These are phyloP conservation scores for Helminthosporium solani DNA, from an alignment of 2,329 filamentous ascomycete genomes.

Conservation along the genomic window DNA sequence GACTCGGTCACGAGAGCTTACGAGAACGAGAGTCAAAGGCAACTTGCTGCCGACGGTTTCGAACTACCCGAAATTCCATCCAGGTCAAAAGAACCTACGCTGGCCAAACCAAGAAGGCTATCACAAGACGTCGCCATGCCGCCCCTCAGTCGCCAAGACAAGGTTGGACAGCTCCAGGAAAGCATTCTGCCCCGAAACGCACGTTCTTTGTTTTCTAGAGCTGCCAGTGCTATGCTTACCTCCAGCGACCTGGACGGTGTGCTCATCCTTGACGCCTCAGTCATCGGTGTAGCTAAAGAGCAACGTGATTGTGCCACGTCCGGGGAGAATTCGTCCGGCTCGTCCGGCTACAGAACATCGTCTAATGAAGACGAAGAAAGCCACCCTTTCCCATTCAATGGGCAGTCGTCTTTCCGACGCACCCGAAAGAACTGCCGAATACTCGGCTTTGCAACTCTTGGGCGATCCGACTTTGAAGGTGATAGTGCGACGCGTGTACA, in stretches of 20 bases:
- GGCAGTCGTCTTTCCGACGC: neutral
- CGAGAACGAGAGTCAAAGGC: conserved; percentile 3
- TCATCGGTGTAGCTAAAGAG: conserved; percentile 22
- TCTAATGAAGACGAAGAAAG: conserved; percentile 20
- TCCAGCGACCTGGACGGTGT: conserved; percentile 39
- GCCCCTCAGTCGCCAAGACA: conserved; percentile 13
- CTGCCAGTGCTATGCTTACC: conserved; percentile 34
- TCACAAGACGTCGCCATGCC: neutral
- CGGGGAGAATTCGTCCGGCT: conserved; percentile 8
- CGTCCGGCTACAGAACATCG: conserved; percentile 14
- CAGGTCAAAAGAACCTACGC: neutral
- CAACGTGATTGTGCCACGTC: conserved; percentile 10
- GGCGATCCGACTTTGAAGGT: conserved; percentile 2
- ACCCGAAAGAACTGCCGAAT: conserved; percentile 23
- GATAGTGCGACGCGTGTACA: neutral
- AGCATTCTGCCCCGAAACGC: conserved; percentile 31
- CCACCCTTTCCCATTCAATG: neutral
- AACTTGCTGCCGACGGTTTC: neutral
- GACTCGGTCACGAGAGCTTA: conserved; percentile 22
- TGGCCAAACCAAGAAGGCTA: neutral
- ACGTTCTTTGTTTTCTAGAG: conserved; percentile 35
- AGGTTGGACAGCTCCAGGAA: conserved; percentile 26
- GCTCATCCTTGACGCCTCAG: conserved; percentile 36
- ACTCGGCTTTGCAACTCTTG: conserved; percentile 21
- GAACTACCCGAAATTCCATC: conserved; percentile 2